Evolutionary conservation across 306 rosid species (phyloP), one percentile per base, ranked within the genome.

Genomic region (Myrica gale): DNA sequence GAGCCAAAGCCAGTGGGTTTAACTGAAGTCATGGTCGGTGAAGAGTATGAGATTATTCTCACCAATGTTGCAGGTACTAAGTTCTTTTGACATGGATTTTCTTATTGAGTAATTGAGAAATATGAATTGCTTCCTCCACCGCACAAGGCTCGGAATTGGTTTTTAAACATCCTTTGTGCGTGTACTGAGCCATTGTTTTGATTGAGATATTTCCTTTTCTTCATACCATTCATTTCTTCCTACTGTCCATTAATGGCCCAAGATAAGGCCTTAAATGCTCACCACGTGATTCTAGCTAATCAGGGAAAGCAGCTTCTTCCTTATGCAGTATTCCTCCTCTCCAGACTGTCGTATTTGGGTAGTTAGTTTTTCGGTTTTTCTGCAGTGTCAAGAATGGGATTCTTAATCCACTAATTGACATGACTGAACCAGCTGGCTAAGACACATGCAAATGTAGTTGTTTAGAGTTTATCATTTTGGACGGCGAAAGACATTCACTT

Each of bases 11-110:
- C 91, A 0, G 88, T 95, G 44, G 93, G 90, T 17, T 82, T 95
- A 44, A 71, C 62, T 32, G 75, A 71, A 71, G 75, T 71, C 75
- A 71, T 39, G 62, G 9, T 52, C 16, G 75, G 75, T 53, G 75
- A 71, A 53, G 62, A 71, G 48, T 71, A 71, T 71, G 75, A 71
- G 48, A 53, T 71, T 9, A 69, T 88, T 47, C 9, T 85, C 80
- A 88, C 99, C 58, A 96, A 79, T 80, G 86, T 86, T 47, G 99
- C 94, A 82, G 99, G 99, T 92, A 88, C 77, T 16, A 4, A 9
- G 13, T 56, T 80, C 7, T 75, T 74, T 61, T 32, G 7, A 5
- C 50, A 5, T 9, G 39, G 43, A 4, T 68, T 62, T 13, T 46
- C 43, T 37, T 26, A 8, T 61, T 61, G 44, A 61, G 57, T 52